Conservation (phyloP, 2,329 filamentous ascomycete species). For the Didymella glomerata region DNA sequence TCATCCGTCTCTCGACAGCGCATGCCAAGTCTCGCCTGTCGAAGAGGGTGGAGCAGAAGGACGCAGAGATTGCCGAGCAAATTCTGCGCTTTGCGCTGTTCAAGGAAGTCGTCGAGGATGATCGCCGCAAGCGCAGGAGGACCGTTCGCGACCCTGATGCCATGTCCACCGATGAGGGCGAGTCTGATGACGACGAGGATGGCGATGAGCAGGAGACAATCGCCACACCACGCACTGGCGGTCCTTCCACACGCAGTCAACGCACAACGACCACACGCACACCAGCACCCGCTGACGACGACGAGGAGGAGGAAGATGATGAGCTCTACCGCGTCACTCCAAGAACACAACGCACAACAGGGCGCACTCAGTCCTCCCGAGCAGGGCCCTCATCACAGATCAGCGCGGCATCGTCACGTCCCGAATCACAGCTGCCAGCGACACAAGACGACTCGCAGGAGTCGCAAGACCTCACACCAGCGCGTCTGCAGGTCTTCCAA, state of each 20-base stretch:
- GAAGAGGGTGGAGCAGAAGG: slow-evolving; percentile 85
- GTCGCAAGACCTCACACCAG: slow-evolving; percentile 63
- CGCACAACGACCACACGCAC: slow-evolving; percentile 40
- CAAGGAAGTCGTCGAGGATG: slow-evolving; percentile 85
- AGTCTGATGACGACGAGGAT: slow-evolving; percentile 67
- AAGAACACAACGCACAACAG: slow-evolving; percentile 55
- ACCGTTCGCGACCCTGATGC: slow-evolving; percentile 68
- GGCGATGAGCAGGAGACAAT: slow-evolving; percentile 54
- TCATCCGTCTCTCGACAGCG: slow-evolving; percentile 96
- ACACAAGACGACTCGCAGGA: slow-evolving; percentile 58
- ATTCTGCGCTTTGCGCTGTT: slow-evolving; percentile 95
- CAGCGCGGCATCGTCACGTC: slow-evolving; percentile 81
- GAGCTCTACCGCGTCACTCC: slow-evolving; percentile 64
- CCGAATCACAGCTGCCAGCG: slow-evolving; percentile 73
- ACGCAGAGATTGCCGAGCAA: slow-evolving; percentile 85
- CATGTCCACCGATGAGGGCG: slow-evolving; percentile 65
- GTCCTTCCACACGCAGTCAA: slow-evolving; percentile 47
- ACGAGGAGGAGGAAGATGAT: slow-evolving; percentile 63
- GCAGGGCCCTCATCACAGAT: slow-evolving; percentile 62
- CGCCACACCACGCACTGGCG: slow-evolving; percentile 50
- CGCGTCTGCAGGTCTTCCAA: slow-evolving; percentile 78
- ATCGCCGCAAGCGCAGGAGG: slow-evolving; percentile 84
- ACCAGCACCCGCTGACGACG: slow-evolving; percentile 47
- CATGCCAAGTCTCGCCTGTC: slow-evolving; percentile 93
- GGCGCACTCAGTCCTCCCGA: slow-evolving; percentile 43